Base-by-base conservation (phyloP, 2,329 filamentous ascomycete genomes). In the Pestalotiopsis sp. region DNA sequence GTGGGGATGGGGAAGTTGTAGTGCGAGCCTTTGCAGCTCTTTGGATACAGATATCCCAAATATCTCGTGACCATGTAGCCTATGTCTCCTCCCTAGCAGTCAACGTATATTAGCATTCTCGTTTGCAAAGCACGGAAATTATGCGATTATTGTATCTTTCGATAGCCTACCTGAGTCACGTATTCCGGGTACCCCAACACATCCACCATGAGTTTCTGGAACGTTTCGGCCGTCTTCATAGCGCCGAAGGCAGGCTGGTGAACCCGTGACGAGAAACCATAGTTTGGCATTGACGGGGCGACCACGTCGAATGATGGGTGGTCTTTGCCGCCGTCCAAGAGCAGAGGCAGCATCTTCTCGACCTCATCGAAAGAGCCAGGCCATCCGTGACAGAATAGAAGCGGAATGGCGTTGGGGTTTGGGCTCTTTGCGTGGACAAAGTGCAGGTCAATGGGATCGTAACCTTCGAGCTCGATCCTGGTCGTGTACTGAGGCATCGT, bases 21-120 rank as follows among this genome's bases (percentile, higher is more conserved):
- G 45, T 69, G 68, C 86, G 86, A 90, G 72, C 89, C 88, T 57
- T 89, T 87, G 66, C 84, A 78, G 78, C 92, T 91, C 72, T 90
- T 80, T 76, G 89, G 88, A 72, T 91, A 92, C 3, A 85, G 78
- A 1, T 84, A 73, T 0, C 87, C 87, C 69, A 93, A 86, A 5
- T 84, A 78, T 1, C 91, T 85, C 1, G 90, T 90, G 71, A 93
- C 85, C 72, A 84, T 82, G 76, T 84, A 90, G 13, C 91, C 92
- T 90, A 90, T 93, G 75, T 93, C 91, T 41, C 92, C 92, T 66
- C 88, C 89, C 78, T 52, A 9, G 45, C 14, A 52, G 9, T n/a
- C 17, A 52, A 9, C 2, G 23, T n/a, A 20, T 52, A 52, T 52
- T 23, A n/a, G 45, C n/a, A 9, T 52, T 23, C 4, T 52, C n/a